Evolutionary conservation across 2,329 filamentous ascomycete genomes (phyloP), one percentile per base, ranked within the genome.

Genomic region (Xylaria sp.): DNA sequence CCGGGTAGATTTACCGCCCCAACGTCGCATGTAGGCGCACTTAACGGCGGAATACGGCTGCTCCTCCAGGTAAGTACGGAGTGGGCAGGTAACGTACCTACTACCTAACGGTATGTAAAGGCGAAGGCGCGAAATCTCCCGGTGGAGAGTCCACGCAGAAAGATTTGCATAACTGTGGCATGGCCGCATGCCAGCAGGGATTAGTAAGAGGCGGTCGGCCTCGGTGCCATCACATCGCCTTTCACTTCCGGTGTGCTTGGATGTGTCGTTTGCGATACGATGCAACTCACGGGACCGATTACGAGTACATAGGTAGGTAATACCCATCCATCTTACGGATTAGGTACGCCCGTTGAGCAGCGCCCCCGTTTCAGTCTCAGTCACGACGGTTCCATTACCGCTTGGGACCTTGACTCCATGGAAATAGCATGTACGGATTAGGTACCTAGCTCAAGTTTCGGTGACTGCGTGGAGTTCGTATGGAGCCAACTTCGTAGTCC

Each of bases 121-220:
- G 54, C 58, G 48, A 62, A 55, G 51, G 19, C 46, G 54, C 57
- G 58, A 59, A 54, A 5, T 42, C 46, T 54, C 42, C 4, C 16
- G 46, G 54, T 59, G 56, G 56, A 35, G 16, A 16, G 16, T 16
- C 16, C 16, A 16, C 16, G 59, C 54, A 52, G 3, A 53, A 16
- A 56, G 49, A 30, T 30, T 30, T 30, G 23, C 23, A 54, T 5
- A 35, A 13, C 35, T 42, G 19, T 4, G 42, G 16, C 52, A 30
- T 39, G 46, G 23, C 35, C 49, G 3, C 8, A 18, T 44, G 57
- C 34, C 34, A 34, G 50, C 13, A 50, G 37, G n/a, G 19, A 30
- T 37, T 3, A 49, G 8, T 42, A 42, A 10, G 37, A 10, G 37
- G 11, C 11, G 37, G 37, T 42, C 37, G 9, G 37, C 37, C 37